These are phyloP conservation scores for Annona squamosa DNA, from an alignment of 164 flowering plant species.

Conservation along the genomic window DNA sequence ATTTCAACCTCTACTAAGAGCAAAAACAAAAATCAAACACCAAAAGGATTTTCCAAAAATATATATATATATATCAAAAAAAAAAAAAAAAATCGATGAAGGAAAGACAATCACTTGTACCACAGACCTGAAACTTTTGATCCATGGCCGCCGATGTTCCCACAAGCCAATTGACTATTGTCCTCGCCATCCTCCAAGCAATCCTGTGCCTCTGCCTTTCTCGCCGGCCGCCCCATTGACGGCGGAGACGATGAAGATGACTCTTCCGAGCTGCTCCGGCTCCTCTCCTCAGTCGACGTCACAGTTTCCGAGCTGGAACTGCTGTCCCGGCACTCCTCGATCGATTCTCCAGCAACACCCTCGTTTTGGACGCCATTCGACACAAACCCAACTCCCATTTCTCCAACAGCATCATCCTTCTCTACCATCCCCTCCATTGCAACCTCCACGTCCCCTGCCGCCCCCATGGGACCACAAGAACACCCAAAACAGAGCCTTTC, in stretches of 20 bases:
- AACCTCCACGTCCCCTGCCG: not conserved
- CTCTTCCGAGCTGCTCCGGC: conserved; percentile 41
- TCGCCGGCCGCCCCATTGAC: conserved; percentile 32
- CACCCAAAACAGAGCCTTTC: not conserved
- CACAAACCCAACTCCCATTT: conserved; percentile 10
- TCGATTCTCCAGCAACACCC: conserved; percentile 19
- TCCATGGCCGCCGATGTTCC: conserved; percentile 38
- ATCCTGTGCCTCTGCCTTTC: conserved; percentile 21
- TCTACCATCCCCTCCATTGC: conserved; percentile 35
- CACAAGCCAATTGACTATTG: conserved; percentile 24
- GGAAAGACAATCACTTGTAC: not conserved
- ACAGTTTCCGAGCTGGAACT: conserved; percentile 35
- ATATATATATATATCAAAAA: not conserved
- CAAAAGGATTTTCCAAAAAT: not conserved
- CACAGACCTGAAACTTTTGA: conserved; percentile 39
- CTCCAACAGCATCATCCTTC: conserved; percentile 12
- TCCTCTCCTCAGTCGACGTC: conserved; percentile 47
- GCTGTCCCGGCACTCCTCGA: conserved; percentile 9
- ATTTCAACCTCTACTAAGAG: conserved; percentile 51
- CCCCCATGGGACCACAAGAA: not conserved
- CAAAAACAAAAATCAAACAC: not conserved
- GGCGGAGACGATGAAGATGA: conserved; percentile 23
- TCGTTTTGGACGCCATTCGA: conserved; percentile 18
- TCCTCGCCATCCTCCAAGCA: conserved; percentile 19
- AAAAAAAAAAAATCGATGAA: not conserved